Evolutionary conservation across 2,329 filamentous ascomycete species (phyloP).

Genomic region (Cladosporium sp.): DNA sequence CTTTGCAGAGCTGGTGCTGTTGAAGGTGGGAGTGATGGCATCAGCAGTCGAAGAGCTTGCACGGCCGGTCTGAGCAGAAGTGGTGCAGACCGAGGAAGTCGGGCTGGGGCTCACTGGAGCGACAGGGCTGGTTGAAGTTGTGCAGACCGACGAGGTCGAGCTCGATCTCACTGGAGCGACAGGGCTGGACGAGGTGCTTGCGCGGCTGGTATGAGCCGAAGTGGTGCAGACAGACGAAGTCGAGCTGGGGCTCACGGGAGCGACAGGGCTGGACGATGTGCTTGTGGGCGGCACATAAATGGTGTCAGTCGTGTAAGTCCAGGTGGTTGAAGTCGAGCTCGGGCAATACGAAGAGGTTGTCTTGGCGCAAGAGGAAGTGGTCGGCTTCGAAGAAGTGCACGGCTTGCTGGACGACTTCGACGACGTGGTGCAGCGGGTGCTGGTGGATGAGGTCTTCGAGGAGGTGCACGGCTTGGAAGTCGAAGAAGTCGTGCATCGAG

Average conservation of each 20-base stretch:
- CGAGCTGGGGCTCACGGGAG: background rate
- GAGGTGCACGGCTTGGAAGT: background rate
- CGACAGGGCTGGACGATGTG: background rate
- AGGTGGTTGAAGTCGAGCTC: conserved; percentile 4
- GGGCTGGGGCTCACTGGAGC: background rate
- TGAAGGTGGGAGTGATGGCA: background rate
- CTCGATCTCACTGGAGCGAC: background rate
- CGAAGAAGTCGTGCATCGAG: background rate
- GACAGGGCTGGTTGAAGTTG: background rate
- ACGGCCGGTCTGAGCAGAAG: background rate
- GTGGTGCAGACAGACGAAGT: background rate
- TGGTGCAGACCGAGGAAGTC: background rate
- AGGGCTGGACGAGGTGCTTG: background rate
- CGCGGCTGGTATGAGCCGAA: background rate
- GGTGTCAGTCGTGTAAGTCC: conserved; percentile 6
- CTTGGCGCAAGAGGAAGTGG: background rate
- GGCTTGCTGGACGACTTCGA: conserved; percentile 1
- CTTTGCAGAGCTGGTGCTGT: background rate
- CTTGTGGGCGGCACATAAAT: background rate
- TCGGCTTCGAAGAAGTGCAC: background rate
- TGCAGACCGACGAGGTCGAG: background rate
- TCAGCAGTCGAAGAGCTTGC: background rate
- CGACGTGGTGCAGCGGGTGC: background rate
- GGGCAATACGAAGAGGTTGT: conserved; percentile 2
- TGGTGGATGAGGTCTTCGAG: background rate